Evolutionary conservation across 2,329 filamentous ascomycete species (phyloP), one percentile per base, ranked within the genome.

Genomic region (Ophiostoma australiae): DNA sequence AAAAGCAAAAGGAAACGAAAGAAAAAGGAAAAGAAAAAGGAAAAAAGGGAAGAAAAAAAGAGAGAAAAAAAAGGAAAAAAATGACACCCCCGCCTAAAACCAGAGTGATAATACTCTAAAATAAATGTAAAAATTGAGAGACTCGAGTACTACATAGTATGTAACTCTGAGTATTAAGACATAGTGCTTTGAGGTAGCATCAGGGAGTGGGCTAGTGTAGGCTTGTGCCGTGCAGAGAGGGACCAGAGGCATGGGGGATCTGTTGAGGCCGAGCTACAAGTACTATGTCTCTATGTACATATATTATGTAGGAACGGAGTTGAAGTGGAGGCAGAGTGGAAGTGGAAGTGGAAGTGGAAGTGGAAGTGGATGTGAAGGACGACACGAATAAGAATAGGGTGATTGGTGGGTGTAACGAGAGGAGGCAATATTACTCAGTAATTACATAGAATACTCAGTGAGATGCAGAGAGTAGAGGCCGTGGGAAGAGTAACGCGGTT

Each of bases 221-320:
- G 52, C 52, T 27, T 58, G 23, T 58, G 52, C 52, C 52, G 52
- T 58, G 52, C 23, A 58, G n/a, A 58, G n/a, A 27, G 52, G 52
- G 44, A 20, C 44, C 44, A 58, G 10, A 58, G 52, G 52, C 52
- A 58, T 58, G 52, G 52, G 52, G 52, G n/a, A 15, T 27, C 23
- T 58, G 48, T 55, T 23, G 52, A 58, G 52, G 52, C 52, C 52
- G 52, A 58, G 52, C 52, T 58, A 13, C 39, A 41, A 10, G n/a
- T n/a, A n/a, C n/a, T n/a, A n/a, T n/a, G n/a, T n/a, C n/a, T n/a
- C n/a, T n/a, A 41, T 41, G 39, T 41, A 41, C 39, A 15, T 41
- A 41, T 15, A 41, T 8, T 41, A 41, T 41, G 44, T 41, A 48
- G 44, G 17, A 7, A 48, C 44, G 8, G 44, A n/a, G 44, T 48